phyloP scores from a whole-genome alignment of 306 rosid species.

The Dryas octopetala region DNA sequence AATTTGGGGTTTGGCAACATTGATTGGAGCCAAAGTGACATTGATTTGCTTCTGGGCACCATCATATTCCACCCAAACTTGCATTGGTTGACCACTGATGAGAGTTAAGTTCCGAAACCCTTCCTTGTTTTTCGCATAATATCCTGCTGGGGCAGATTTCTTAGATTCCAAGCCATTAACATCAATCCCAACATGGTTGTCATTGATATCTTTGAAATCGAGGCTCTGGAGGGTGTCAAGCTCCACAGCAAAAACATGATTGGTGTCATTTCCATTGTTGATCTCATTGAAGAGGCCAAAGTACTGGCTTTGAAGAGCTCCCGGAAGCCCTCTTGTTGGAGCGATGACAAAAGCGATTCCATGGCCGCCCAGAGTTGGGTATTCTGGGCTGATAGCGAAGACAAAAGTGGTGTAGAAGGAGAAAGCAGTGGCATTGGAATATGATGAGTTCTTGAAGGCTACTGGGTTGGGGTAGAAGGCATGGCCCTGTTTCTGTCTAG shows the following conservation, averaged over 20 bases:
- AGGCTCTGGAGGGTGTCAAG: neutral
- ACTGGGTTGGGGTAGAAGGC: conserved; percentile 20
- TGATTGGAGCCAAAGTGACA: too few species aligned
- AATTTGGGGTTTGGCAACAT: too few species aligned
- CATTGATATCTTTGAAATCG: conserved; percentile 1
- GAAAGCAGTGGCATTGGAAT: neutral
- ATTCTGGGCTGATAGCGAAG: conserved; percentile 2
- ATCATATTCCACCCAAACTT: too few species aligned
- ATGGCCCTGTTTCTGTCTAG: neutral
- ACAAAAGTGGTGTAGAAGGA: conserved; percentile 25
- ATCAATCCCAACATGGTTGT: conserved; percentile 30
- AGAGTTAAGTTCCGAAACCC: too few species aligned
- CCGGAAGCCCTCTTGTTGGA: conserved; percentile 4
- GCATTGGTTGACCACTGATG: too few species aligned
- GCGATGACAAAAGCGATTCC: conserved; percentile 21
- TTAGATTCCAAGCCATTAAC: conserved; percentile 10
- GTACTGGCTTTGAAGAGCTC: neutral
- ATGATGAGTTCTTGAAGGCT: conserved; percentile 15
- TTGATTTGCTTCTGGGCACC: too few species aligned
- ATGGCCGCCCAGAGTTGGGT: conserved; percentile 6
- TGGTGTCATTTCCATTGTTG: neutral
- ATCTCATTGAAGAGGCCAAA: conserved; percentile 16
- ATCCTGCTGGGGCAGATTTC: neutral
- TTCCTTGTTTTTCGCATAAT: neutral
- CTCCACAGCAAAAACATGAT: conserved; percentile 28